A percentile compares a stretch with the other conserved stretches of the same genome.
Evolutionary conservation across 108 stramenopile species (phyloP).

Genomic region (Pseudonitzschia multistriata): DNA sequence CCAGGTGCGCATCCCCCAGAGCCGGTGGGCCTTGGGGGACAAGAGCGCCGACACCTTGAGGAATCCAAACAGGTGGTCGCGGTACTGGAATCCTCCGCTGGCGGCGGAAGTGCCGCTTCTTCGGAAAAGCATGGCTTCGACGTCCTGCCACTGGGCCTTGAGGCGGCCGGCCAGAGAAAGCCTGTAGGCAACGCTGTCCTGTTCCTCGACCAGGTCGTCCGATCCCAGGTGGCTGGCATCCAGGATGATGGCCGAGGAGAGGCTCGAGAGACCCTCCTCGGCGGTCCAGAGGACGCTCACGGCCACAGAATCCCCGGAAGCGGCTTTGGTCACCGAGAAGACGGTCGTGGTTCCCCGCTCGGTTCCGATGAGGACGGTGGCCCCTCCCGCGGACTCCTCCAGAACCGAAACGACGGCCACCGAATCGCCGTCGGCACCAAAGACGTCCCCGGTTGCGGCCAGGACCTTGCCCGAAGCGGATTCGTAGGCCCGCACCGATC

Average conservation of each 20-base stretch:
- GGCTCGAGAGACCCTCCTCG: conserved; percentile 68
- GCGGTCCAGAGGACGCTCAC: conserved; percentile 56
- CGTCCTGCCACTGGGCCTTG: conserved; percentile 47
- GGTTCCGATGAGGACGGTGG: conserved; percentile 45
- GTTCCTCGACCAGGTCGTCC: conserved; percentile 46
- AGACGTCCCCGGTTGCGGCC: conserved; percentile 22
- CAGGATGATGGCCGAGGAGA: conserved; percentile 64
- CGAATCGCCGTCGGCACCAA: conserved; percentile 31
- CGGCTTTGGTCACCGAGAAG: conserved; percentile 30
- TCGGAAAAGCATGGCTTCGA: conserved; percentile 28
- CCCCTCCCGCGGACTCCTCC: conserved; percentile 30
- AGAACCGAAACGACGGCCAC: conserved; percentile 26
- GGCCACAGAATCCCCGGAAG: not conserved
- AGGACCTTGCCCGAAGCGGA: not conserved
- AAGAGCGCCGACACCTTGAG: conserved; percentile 75
- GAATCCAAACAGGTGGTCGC: conserved; percentile 75
- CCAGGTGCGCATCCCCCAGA: conserved; percentile 65
- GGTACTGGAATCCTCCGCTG: conserved; percentile 32
- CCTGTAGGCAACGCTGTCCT: conserved; percentile 23
- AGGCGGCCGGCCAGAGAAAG: conserved; percentile 56
- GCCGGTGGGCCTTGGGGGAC: conserved; percentile 49
- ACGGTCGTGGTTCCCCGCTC: conserved; percentile 49
- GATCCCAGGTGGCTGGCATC: conserved; percentile 75
- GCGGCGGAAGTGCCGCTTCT: no score
- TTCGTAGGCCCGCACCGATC: not conserved